Base-by-base conservation (phyloP, 768 basidiomycete species). In the Kwoniella sp. region DNA sequence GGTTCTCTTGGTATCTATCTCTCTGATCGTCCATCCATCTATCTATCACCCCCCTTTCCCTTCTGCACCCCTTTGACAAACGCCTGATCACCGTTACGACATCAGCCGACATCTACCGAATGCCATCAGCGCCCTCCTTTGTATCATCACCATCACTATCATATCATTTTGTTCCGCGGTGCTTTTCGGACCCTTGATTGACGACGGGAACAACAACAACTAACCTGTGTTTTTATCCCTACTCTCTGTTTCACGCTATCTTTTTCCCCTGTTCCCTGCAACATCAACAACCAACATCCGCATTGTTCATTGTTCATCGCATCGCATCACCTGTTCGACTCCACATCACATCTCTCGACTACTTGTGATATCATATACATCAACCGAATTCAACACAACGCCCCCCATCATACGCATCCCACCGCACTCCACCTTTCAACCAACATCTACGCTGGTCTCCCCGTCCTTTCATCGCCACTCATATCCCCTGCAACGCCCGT, bases 121-220 rank as follows among this genome's bases (percentile, higher is more conserved):
- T n/a, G n/a, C n/a, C n/a, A n/a, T n/a, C 40, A 44, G 40, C 40
- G 40, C 40, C 40, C 40, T 44, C 40, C 40, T 44, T 44, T 44
- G 40, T 44, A 44, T 19, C 3, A 19, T 44, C 40, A 44, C 17
- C 40, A 9, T 10, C 40, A 19, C 17, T 10, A 6, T 6, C 13
- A 33, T 44, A 44, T 44, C 40, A n/a, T n/a, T n/a, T n/a, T 19
- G 40, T 44, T 19, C 40, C 40, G 40, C 40, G 40, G 40, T 19
- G 40, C 8, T 44, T 44, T 44, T 44, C 40, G 40, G 40, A 10
- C 3, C 40, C 13, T 33, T 33, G 33, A 13, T 33, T 33, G 40
- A 10, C 17, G 17, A n/a, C n/a, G n/a, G n/a, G 10, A 19, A 44
- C 4, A 19, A 44, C 40, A 44, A 44, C 17, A 44, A 44, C 40